A percentile compares a stretch with the other conserved stretches of the same genome.
phyloP scores from a whole-genome alignment of 1,284 basidiomycete species.

The Ustilago xerochloae region DNA sequence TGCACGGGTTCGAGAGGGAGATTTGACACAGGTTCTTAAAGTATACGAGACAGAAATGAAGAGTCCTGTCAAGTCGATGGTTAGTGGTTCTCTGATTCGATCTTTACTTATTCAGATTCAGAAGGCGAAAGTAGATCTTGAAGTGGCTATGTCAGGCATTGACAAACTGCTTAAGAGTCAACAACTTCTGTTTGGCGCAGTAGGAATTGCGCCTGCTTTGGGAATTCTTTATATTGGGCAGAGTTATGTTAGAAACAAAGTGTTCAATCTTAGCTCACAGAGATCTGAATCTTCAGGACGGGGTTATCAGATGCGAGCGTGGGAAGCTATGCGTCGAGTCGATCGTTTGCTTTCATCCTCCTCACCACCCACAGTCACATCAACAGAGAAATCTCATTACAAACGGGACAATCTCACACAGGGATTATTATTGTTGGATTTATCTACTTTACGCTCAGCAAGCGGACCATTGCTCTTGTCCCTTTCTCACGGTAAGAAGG shows the following conservation, averaged over 20 bases:
- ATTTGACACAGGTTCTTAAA: conserved; percentile 86
- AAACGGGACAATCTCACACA: conserved; percentile 70
- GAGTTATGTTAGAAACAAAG: conserved; percentile 72
- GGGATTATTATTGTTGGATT: conserved; percentile 79
- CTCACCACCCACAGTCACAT: conserved; percentile 20
- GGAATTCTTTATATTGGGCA: conserved; percentile 77
- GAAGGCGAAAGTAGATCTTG: conserved; percentile 96
- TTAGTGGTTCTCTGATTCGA: conserved; percentile 84
- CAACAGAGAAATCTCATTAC: neutral
- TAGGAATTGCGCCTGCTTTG: conserved; percentile 91
- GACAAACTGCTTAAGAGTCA: conserved; percentile 94
- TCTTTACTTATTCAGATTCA: conserved; percentile 93
- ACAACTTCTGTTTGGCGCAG: conserved; percentile 95
- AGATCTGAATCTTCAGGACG: conserved; percentile 69
- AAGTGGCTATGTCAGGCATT: conserved; percentile 84
- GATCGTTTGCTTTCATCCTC: conserved; percentile 67
- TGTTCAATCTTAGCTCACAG: conserved; percentile 71
- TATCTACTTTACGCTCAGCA: conserved; percentile 76
- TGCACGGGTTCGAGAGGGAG: conserved; percentile 78
- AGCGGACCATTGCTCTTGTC: conserved; percentile 48
- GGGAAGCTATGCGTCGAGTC: conserved; percentile 69
- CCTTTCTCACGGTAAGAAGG: conserved; percentile 39
- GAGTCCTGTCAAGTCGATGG: conserved; percentile 81
- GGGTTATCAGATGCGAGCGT: conserved; percentile 68
- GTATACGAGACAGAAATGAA: conserved; percentile 93